phyloP scores from a whole-genome alignment of 169 alveolate species.

The Cryptosporidium felis region DNA sequence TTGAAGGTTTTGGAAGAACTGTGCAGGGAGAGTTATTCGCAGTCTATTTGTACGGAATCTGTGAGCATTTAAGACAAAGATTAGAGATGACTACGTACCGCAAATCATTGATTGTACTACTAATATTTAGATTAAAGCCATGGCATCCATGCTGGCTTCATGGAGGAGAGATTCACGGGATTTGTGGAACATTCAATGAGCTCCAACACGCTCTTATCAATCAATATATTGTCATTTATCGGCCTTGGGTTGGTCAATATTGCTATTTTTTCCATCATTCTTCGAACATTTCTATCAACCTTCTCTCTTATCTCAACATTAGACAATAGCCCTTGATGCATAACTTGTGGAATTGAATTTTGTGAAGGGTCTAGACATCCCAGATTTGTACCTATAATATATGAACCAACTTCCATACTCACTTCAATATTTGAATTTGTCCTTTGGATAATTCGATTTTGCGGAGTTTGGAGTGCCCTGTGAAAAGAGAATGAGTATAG shows the following conservation, averaged over 20 bases:
- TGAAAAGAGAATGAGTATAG: slow-evolving; percentile 65
- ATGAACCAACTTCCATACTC: no score
- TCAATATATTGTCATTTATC: neutral
- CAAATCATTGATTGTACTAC: neutral
- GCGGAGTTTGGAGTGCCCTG: slow-evolving; percentile 57
- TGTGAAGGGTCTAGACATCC: neutral
- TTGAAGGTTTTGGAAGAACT: slow-evolving; percentile 32
- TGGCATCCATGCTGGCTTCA: slow-evolving; percentile 72
- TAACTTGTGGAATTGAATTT: slow-evolving; percentile 5
- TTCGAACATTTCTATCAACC: slow-evolving; percentile 63
- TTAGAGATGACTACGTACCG: neutral
- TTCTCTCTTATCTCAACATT: slow-evolving; percentile 61
- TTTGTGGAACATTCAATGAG: slow-evolving; percentile 52
- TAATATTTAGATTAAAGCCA: slow-evolving; percentile 20
- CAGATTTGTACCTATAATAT: no score
- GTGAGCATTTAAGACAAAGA: neutral
- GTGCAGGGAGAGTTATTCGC: slow-evolving; percentile 64
- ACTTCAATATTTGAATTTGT: no score
- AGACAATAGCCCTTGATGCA: slow-evolving; percentile 50
- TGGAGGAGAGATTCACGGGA: slow-evolving; percentile 18
- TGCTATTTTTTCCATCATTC: slow-evolving; percentile 69
- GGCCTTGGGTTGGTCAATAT: slow-evolving; percentile 59
- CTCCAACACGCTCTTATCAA: slow-evolving; percentile 40
- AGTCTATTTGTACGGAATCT: slow-evolving; percentile 36
- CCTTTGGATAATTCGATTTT: neutral